phyloP scores from a whole-genome alignment of 148 eudicot species.

The Vaccinium vitisidaea region DNA sequence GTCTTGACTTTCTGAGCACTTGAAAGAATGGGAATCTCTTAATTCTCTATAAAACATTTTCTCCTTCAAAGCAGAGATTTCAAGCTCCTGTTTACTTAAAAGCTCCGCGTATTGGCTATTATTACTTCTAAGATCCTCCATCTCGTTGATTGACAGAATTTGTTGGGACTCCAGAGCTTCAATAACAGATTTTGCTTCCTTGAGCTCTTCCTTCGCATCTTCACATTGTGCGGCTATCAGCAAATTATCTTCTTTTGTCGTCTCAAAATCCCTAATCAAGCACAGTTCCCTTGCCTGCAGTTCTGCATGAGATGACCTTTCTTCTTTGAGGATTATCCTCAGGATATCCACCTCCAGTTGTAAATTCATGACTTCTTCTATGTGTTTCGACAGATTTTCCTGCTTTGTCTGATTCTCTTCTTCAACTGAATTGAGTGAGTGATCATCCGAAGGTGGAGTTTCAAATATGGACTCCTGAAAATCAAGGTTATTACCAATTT shows the following conservation, averaged over 20 bases:
- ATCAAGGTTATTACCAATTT: background rate
- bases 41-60: conserved; percentile 32
- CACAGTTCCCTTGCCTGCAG: conserved; percentile 40
- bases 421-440: conserved; percentile 16
- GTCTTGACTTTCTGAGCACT: conserved; percentile 36
- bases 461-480: conserved; percentile 53
- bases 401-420: conserved; percentile 23
- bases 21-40: conserved; percentile 25
- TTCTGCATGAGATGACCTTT: conserved; percentile 46
- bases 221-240: conserved; percentile 48
- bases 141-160: conserved; percentile 50
- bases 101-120: conserved; percentile 40
- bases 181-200: conserved; percentile 68
- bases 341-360: conserved; percentile 86
- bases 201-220: conserved; percentile 48
- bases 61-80: conserved; percentile 51
- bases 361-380: conserved; percentile 62
- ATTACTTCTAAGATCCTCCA: conserved; percentile 62
- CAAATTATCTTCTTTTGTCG: conserved; percentile 44
- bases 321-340: conserved; percentile 79
- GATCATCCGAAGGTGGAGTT: conserved; percentile 33
- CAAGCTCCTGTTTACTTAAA: conserved; percentile 50
- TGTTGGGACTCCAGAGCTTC: conserved; percentile 87
- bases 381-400: conserved; percentile 25
- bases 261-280: conserved; percentile 47